These are phyloP conservation scores for Telfairia occidentalis DNA, from an alignment of 331 rosid genomes.

Conservation along the genomic window DNA sequence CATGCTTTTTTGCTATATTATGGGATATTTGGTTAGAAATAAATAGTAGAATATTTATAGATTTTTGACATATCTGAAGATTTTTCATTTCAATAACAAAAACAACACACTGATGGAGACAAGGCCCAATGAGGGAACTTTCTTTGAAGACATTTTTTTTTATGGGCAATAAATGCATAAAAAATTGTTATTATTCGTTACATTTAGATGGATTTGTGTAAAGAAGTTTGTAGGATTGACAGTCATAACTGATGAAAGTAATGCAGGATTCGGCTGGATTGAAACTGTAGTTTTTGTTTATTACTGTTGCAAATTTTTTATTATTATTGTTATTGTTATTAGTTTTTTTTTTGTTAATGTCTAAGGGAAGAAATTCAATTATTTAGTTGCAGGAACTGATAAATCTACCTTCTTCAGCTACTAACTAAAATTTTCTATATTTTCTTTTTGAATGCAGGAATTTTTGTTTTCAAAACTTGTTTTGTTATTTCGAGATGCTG, in stretches of 20 bases:
- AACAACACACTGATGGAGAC: too few relatives aligned
- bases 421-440: conserved; percentile 8
- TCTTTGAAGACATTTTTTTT: too few relatives aligned
- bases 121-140: too few relatives aligned
- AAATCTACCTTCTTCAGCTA: not conserved
- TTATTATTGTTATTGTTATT: too few relatives aligned
- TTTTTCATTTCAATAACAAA: too few relatives aligned
- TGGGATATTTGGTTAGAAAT: too few relatives aligned
- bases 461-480: conserved; percentile 47
- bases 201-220: not conserved
- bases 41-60: too few relatives aligned
- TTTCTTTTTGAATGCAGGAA: conserved; percentile 36
- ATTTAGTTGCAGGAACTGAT: not conserved
- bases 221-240: not conserved
- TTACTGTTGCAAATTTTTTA: not conserved
- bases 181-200: not conserved
- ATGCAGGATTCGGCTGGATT: not conserved
- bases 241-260: not conserved
- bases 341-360: not conserved
- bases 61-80: too few relatives aligned
- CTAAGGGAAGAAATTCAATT: not conserved
- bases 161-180: too few relatives aligned
- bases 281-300: not conserved
- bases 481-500: conserved; percentile 38
- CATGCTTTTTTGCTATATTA: too few relatives aligned